phyloP scores from a whole-genome alignment of 2,329 filamentous ascomycete species.

The Xylariaceae sp. region DNA sequence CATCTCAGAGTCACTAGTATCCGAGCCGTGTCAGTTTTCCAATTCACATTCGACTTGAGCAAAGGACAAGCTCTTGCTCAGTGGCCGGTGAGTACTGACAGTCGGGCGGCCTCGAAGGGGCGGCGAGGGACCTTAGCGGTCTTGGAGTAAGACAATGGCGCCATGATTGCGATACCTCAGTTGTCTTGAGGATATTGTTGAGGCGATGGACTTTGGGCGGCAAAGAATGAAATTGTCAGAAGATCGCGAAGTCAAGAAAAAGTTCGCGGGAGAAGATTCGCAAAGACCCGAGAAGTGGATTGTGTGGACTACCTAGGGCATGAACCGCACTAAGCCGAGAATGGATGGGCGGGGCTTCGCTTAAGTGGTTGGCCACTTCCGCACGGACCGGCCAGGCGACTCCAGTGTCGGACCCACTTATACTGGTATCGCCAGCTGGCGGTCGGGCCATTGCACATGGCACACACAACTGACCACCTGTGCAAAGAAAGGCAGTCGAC shows the following conservation, averaged over 20 bases:
- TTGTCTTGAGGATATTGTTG: constrained; percentile 33
- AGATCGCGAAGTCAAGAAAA: constrained; percentile 18
- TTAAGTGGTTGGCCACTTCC: constrained; percentile 20
- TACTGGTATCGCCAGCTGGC: constrained; percentile 8
- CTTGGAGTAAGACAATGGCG: constrained; percentile 82
- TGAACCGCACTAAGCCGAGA: constrained; percentile 18
- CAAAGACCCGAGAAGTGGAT: constrained; percentile 16
- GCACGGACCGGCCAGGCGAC: background rate
- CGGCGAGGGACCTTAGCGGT: constrained; percentile 98
- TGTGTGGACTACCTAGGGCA: constrained; percentile 31
- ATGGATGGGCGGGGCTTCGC: constrained; percentile 18
- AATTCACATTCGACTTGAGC: constrained; percentile 81
- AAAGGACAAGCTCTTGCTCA: constrained; percentile 95
- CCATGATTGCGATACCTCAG: constrained; percentile 35
- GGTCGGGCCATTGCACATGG: constrained; percentile 11
- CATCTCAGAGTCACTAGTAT: constrained; percentile 89
- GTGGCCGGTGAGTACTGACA: constrained; percentile 97
- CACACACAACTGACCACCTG: constrained; percentile 9
- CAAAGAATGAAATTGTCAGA: constrained; percentile 16
- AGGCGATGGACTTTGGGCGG: constrained; percentile 19
- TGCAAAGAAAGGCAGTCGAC: constrained; percentile 12
- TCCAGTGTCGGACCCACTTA: background rate
- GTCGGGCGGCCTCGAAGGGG: constrained; percentile 99
- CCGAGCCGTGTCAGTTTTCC: constrained; percentile 57
- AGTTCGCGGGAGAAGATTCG: constrained; percentile 17